Conservation (phyloP, 2,329 filamentous ascomycete genomes). For the Scytalidium lignicola region DNA sequence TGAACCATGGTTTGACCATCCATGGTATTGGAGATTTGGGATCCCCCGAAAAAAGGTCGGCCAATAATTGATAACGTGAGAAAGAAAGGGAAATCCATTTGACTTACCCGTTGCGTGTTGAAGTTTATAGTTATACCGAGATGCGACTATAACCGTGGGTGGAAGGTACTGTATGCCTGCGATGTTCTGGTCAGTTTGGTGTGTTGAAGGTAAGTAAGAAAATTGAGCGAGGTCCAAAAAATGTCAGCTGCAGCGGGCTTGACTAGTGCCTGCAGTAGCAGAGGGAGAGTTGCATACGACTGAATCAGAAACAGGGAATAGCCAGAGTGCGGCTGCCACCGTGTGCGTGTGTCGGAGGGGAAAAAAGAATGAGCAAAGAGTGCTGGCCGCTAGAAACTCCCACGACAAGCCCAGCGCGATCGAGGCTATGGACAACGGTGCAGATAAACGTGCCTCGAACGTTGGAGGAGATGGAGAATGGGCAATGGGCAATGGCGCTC, state of each 20-base stretch:
- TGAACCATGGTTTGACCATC: not conserved
- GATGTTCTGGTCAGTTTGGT: not conserved
- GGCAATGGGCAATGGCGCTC: conserved; percentile 17
- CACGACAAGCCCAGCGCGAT: conserved; percentile 6
- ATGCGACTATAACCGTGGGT: not conserved
- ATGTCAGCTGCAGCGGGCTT: not conserved
- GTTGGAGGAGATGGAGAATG: conserved; percentile 3
- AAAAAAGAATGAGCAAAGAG: conserved; percentile 16
- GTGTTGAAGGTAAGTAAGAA: not conserved
- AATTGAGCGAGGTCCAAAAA: not conserved
- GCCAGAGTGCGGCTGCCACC: not conserved
- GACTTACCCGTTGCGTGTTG: conserved; percentile 11
- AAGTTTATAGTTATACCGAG: not conserved
- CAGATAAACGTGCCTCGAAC: not conserved
- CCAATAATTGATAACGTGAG: conserved; percentile 3
- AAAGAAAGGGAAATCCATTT: conserved; percentile 6
- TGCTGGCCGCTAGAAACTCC: not conserved
- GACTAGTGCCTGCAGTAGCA: not conserved
- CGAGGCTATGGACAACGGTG: conserved; percentile 17
- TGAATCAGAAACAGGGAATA: not conserved
- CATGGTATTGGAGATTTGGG: not conserved
- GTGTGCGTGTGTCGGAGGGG: conserved; percentile 12
- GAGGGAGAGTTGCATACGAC: not conserved
- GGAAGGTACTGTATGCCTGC: not conserved
- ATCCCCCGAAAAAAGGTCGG: not conserved